Percentiles rank a stretch among this genome's conserved stretches.
Evolutionary conservation across 2,329 filamentous ascomycete genomes (phyloP).

Genomic region (Alternaria sp.): DNA sequence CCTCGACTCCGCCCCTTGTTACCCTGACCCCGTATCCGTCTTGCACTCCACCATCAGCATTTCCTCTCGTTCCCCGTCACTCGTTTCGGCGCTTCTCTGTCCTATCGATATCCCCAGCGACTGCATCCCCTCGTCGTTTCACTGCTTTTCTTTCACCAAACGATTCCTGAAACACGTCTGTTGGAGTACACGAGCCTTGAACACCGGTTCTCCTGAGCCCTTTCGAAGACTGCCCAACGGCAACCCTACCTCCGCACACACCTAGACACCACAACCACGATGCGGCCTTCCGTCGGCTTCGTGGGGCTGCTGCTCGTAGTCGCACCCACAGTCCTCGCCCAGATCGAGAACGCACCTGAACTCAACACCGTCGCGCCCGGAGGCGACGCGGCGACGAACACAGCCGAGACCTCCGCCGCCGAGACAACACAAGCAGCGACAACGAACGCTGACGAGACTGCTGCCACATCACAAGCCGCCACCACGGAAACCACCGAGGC

Average conservation of each 20-base stretch:
- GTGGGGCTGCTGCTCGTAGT: slow-evolving; percentile 39
- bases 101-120: slow-evolving; percentile 19
- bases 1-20: slow-evolving; percentile 31
- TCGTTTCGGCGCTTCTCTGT: slow-evolving; percentile 37
- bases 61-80: slow-evolving; percentile 38
- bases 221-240: slow-evolving; percentile 11
- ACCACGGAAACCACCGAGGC: slow-evolving; percentile 14
- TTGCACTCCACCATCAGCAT: slow-evolving; percentile 29
- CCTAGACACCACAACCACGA: slow-evolving; percentile 23
- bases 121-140: slow-evolving; percentile 7
- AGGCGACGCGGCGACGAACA: slow-evolving; percentile 23
- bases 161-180: slow-evolving; percentile 2
- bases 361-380: slow-evolving; percentile 33
- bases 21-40: slow-evolving; percentile 20
- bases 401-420: slow-evolving; percentile 17
- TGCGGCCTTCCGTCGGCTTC: slow-evolving; percentile 41
- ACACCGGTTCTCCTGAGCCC: slow-evolving; percentile 32
- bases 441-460: slow-evolving; percentile 3
- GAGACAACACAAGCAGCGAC: slow-evolving; percentile 3
- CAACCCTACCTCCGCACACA: slow-evolving; percentile 13
- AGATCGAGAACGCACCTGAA: slow-evolving; percentile 37
- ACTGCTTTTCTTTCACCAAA: slow-evolving; percentile 17
- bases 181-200: slow-evolving; percentile 15
- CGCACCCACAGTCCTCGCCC: slow-evolving; percentile 41
- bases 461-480: slow-evolving; percentile 23